These are phyloP conservation scores for Aaosphaeria arxii DNA, from an alignment of 2,329 filamentous ascomycete genomes.

Conservation along the genomic window DNA sequence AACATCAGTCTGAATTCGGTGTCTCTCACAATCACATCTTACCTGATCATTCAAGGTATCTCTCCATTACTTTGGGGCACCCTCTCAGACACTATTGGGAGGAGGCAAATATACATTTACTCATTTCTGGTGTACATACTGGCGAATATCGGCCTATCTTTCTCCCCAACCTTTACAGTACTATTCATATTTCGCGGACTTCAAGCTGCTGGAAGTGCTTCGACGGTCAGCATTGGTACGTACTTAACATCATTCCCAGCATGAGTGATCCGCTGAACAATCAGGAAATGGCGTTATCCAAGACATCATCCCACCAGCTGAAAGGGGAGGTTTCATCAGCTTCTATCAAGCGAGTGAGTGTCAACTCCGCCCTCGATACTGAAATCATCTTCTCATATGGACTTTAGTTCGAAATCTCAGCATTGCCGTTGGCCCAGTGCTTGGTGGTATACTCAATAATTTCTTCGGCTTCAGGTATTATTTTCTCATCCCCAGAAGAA, in stretches of 20 bases:
- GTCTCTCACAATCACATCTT: constrained; percentile 31
- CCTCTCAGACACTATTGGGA: constrained; percentile 47
- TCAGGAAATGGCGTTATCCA: constrained; percentile 41
- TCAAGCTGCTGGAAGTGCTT: constrained; percentile 49
- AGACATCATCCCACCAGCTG: constrained; percentile 37
- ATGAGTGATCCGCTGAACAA: too few relatives aligned
- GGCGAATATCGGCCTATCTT: constrained; percentile 47
- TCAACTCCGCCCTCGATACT: too few relatives aligned
- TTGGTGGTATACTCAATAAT: constrained; percentile 25
- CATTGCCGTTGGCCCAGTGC: constrained; percentile 21
- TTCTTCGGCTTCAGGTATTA: constrained; percentile 31
- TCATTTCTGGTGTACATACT: constrained; percentile 49
- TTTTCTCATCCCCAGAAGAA: constrained; percentile 51
- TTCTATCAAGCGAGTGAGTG: constrained; percentile 39
- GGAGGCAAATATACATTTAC: constrained; percentile 44
- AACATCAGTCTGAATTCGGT: constrained; percentile 21
- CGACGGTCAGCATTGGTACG: constrained; percentile 43
- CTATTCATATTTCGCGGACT: constrained; percentile 47
- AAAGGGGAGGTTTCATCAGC: constrained; percentile 39
- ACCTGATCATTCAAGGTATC: constrained; percentile 47
- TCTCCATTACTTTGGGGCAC: constrained; percentile 50
- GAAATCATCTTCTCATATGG: too few relatives aligned
- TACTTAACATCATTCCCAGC: too few relatives aligned
- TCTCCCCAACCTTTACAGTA: constrained; percentile 42
- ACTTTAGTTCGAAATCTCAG: constrained; percentile 29